phyloP scores from a whole-genome alignment of 306 rosid species.

The Dryas octopetala region DNA sequence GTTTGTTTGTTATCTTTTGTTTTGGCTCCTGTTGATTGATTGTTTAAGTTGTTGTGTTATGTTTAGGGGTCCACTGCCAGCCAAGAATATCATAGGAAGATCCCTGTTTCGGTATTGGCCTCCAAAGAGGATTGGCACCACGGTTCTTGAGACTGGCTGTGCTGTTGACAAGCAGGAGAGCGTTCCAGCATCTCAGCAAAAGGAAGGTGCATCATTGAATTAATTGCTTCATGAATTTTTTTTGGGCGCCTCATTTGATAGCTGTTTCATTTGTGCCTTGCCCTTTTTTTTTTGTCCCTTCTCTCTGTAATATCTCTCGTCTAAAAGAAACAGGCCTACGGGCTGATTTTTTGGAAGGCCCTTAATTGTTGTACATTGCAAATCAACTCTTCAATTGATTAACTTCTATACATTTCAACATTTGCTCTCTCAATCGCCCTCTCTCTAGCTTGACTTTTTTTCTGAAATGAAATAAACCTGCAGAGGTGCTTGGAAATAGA shows the following conservation, averaged over 20 bases:
- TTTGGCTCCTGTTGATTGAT: conserved; percentile 17
- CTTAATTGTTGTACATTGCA: conserved; percentile 11
- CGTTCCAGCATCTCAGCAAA: conserved; percentile 34
- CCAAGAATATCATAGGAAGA: conserved; percentile 90
- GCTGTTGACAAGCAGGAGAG: conserved; percentile 55
- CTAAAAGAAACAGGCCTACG: neutral
- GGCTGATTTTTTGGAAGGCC: conserved; percentile 23
- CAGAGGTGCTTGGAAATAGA: neutral
- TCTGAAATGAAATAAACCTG: neutral
- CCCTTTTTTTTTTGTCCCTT: neutral
- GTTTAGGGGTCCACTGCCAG: conserved; percentile 92
- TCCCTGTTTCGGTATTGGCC: conserved; percentile 96
- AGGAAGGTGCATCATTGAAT: conserved; percentile 15
- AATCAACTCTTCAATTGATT: neutral
- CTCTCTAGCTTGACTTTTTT: neutral
- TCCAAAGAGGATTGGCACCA: conserved; percentile 71
- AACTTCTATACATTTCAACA: neutral
- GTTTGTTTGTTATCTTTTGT: neutral
- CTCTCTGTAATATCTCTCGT: neutral
- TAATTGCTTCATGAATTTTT: neutral
- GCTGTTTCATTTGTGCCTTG: neutral
- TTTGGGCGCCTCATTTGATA: neutral
- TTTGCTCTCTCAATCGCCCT: neutral
- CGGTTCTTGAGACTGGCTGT: conserved; percentile 63
- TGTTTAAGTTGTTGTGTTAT: conserved; percentile 20